Percentiles rank a stretch among this genome's conserved stretches.
Evolutionary conservation across 768 basidiomycete species (phyloP).

Genomic region (Collybia sp.): DNA sequence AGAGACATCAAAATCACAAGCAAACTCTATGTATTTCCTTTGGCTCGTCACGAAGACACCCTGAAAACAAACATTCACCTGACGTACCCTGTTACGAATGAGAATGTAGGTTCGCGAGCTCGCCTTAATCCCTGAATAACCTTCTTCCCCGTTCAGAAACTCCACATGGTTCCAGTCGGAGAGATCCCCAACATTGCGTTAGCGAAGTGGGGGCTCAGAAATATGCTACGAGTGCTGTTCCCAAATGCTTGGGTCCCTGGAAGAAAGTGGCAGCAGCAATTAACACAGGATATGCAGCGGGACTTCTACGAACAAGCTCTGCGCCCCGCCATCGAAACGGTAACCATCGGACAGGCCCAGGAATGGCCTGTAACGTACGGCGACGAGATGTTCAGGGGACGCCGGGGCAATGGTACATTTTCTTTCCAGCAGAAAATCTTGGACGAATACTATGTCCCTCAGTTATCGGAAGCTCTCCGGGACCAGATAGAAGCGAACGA

Average conservation of each 20-base stretch:
- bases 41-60: no score
- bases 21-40: no score
- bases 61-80: no score
- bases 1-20: no score
- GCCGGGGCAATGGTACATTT: background rate
- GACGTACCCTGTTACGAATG: no score
- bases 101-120: no score
- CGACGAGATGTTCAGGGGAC: slow-evolving; percentile 5
- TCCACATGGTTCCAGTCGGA: background rate
- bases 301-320: slow-evolving; percentile 9
- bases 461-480: no score
- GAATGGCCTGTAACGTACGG: slow-evolving; percentile 8
- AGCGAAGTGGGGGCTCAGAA: slow-evolving; percentile 2
- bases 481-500: no score
- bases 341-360: background rate
- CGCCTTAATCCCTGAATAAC: no score
- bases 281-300: slow-evolving; percentile 1
- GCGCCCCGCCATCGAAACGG: slow-evolving; percentile 2
- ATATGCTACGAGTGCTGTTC: background rate
- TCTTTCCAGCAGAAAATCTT: slow-evolving; percentile 2
- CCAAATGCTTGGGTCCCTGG: background rate
- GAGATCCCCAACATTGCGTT: slow-evolving; percentile 4
- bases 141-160: no score
- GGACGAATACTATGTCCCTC: no score
- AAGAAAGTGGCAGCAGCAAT: background rate